A percentile compares a stretch with the other conserved stretches of the same genome.
Evolutionary conservation across 2,329 filamentous ascomycete species (phyloP).

Genomic region (Diaporthe sp.): DNA sequence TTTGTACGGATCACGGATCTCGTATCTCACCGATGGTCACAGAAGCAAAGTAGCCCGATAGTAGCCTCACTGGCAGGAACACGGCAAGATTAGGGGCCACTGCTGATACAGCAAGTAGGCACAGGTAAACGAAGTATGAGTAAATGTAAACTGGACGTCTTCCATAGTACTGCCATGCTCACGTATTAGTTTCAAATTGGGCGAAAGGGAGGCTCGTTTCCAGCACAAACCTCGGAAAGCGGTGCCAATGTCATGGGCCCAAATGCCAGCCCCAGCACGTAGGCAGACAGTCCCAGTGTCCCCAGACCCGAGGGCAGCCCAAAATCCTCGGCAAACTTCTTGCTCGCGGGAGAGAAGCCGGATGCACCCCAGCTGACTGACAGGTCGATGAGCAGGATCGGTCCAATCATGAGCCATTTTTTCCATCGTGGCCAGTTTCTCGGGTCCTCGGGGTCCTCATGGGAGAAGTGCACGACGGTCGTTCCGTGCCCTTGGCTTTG

Average conservation of each 20-base stretch:
- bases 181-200: neutral
- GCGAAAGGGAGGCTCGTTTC: neutral
- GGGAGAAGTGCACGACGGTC: slow-evolving; percentile 41
- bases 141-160: slow-evolving; percentile 58
- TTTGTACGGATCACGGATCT: neutral
- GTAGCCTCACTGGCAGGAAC: slow-evolving; percentile 58
- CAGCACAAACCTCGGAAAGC: slow-evolving; percentile 42
- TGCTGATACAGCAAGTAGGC: slow-evolving; percentile 59
- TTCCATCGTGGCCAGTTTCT: slow-evolving; percentile 52
- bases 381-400: slow-evolving; percentile 50
- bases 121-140: slow-evolving; percentile 58
- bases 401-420: slow-evolving; percentile 52
- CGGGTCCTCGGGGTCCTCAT: slow-evolving; percentile 47
- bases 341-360: slow-evolving; percentile 59
- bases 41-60: slow-evolving; percentile 60
- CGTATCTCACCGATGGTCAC: slow-evolving; percentile 47
- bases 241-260: slow-evolving; percentile 52
- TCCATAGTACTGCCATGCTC: slow-evolving; percentile 56
- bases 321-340: slow-evolving; percentile 58
- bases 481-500: neutral
- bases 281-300: slow-evolving; percentile 60
- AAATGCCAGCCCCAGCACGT: slow-evolving; percentile 61
- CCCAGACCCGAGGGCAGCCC: slow-evolving; percentile 55
- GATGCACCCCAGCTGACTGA: slow-evolving; percentile 60
- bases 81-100: slow-evolving; percentile 56